These are phyloP conservation scores for Hemileccinum rubropunctum DNA, from an alignment of 768 basidiomycete genomes.

Conservation along the genomic window DNA sequence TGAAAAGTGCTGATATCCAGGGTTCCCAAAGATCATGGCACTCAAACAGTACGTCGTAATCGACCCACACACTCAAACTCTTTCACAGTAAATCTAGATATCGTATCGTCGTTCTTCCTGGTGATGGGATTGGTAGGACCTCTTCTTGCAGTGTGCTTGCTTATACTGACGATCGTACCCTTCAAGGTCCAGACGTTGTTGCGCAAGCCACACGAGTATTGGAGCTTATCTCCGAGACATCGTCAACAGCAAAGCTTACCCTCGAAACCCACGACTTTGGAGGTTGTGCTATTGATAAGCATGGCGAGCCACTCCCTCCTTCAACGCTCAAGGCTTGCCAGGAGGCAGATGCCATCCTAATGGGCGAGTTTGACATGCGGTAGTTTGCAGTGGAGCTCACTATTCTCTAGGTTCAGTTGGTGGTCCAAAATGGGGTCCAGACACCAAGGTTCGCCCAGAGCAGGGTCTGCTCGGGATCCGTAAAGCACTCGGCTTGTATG, in stretches of 20 bases:
- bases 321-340: conserved; percentile 86
- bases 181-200: conserved; percentile 85
- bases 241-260: conserved; percentile 63
- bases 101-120: conserved; percentile 86
- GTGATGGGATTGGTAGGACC: conserved; percentile 89
- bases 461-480: conserved; percentile 84
- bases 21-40: conserved; percentile 33
- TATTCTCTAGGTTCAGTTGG: conserved; percentile 81
- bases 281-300: conserved; percentile 87
- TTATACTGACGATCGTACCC: background rate
- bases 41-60: conserved; percentile 41
- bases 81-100: conserved; percentile 48
- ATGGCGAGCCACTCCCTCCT: conserved; percentile 81
- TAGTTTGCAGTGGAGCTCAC: background rate
- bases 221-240: conserved; percentile 60
- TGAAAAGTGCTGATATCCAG: no score
- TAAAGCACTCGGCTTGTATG: conserved; percentile 92
- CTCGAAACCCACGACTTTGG: conserved; percentile 83
- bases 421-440: conserved; percentile 98
- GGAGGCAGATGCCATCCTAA: conserved; percentile 91
- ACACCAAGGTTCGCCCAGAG: conserved; percentile 86
- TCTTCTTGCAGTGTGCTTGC: background rate
- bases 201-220: conserved; percentile 83
- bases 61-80: conserved; percentile 2
- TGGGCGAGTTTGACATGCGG: conserved; percentile 60